Percentiles rank a stretch among this genome's conserved stretches.
Conservation (phyloP, 192 early-diverging fungal genomes). For the Podila verticillata region DNA sequence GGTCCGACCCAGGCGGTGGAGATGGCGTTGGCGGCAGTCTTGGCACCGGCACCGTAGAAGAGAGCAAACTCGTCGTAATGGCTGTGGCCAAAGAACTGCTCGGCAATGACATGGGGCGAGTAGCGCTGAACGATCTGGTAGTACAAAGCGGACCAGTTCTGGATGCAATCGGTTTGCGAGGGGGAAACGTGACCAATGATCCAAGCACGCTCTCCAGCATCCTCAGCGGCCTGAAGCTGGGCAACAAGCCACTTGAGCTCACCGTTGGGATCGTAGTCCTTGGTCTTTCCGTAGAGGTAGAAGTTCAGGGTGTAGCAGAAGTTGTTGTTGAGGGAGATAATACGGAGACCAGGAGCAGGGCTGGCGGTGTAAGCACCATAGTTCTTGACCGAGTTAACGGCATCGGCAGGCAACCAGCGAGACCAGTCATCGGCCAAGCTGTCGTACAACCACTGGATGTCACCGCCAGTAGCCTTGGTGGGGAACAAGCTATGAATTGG, state of each 20-base stretch:
- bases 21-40: constrained; percentile 52
- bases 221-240: constrained; percentile 61
- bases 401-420: constrained; percentile 58
- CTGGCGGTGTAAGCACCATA: constrained; percentile 60
- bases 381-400: constrained; percentile 50
- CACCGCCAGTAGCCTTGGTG: constrained; percentile 34
- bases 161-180: constrained; percentile 56
- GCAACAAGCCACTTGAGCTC: constrained; percentile 60
- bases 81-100: constrained; percentile 67
- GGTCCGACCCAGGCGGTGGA: constrained; percentile 60
- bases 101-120: constrained; percentile 63
- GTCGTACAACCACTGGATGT: constrained; percentile 58
- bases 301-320: constrained; percentile 68
- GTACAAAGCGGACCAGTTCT: constrained; percentile 63
- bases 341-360: constrained; percentile 54
- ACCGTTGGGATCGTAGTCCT: constrained; percentile 60
- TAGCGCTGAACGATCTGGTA: constrained; percentile 66
- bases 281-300: constrained; percentile 56
- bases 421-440: constrained; percentile 58
- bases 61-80: constrained; percentile 65
- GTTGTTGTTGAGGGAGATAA: constrained; percentile 67
- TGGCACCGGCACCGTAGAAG: constrained; percentile 53
- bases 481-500: constrained; percentile 27
- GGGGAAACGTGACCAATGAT: constrained; percentile 66
- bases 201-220: constrained; percentile 64